These are phyloP conservation scores for Phytophthora podocarpi DNA, from an alignment of 352 stramenopile species.

Conservation along the genomic window DNA sequence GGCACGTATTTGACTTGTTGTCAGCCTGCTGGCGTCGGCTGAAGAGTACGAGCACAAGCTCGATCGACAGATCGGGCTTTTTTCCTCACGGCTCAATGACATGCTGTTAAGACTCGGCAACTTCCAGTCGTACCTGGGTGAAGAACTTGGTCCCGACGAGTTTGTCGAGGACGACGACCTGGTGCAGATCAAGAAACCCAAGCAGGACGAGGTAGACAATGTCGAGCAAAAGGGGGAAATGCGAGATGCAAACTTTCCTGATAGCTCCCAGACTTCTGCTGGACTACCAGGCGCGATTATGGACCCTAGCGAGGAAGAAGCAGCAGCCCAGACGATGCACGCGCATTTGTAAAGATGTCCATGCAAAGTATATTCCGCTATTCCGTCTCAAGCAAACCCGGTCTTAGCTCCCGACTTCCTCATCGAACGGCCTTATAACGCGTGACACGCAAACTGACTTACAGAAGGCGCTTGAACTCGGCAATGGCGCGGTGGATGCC, in stretches of 20 bases:
- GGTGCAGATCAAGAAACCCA: constrained; percentile 6
- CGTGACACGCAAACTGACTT: constrained; percentile 18
- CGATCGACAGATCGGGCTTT: constrained; percentile 44
- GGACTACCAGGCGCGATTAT: constrained; percentile 30
- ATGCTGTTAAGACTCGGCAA: constrained; percentile 41
- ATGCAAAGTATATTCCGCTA: constrained; percentile 35
- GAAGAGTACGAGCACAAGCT: constrained; percentile 54
- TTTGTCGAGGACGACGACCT: constrained; percentile 10
- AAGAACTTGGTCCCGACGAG: constrained; percentile 37
- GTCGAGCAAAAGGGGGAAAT: neutral
- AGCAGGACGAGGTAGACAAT: neutral
- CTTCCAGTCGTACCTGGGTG: constrained; percentile 41
- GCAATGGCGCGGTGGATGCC: constrained; percentile 78
- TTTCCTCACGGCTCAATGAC: constrained; percentile 39
- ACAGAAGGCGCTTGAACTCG: constrained; percentile 81
- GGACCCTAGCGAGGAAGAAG: constrained; percentile 11
- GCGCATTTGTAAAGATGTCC: constrained; percentile 9
- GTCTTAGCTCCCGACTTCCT: constrained; percentile 2
- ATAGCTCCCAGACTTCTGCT: constrained; percentile 5
- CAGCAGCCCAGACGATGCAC: constrained; percentile 8
- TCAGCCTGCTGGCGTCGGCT: constrained; percentile 42
- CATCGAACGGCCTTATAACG: constrained; percentile 11
- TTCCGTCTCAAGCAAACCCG: constrained; percentile 10
- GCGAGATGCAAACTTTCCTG: constrained; percentile 1
- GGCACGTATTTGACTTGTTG: neutral